These are phyloP conservation scores for Escallonia rubra DNA, from an alignment of 129 eudicot genomes.

Conservation along the genomic window DNA sequence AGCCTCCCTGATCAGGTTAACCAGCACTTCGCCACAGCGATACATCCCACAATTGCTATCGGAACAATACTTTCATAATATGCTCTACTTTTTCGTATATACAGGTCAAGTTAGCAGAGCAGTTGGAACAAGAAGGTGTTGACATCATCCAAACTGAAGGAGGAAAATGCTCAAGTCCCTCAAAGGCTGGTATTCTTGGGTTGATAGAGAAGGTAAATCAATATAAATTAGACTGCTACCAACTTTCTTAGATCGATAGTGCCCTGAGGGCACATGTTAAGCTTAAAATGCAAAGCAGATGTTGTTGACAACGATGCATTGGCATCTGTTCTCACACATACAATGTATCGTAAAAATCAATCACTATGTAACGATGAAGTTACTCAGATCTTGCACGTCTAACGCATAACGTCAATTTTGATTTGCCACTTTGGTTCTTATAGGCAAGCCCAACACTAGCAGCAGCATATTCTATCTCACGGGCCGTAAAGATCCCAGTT, in stretches of 20 bases:
- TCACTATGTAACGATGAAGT: background rate
- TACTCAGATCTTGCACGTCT: too few species aligned
- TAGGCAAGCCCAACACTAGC: conserved; percentile 92
- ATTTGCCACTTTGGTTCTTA: background rate
- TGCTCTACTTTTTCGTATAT: too few species aligned
- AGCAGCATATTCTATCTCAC: conserved; percentile 87
- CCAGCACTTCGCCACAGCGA: too few species aligned
- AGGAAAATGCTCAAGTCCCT: conserved; percentile 83
- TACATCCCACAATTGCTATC: too few species aligned
- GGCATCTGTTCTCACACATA: background rate
- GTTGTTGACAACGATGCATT: too few species aligned
- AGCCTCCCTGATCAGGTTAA: conserved; percentile 92
- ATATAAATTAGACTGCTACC: background rate
- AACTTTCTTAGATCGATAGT: too few species aligned
- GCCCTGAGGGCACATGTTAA: too few species aligned
- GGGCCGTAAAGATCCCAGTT: conserved; percentile 88
- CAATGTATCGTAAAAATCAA: too few species aligned
- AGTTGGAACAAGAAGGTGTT: conserved; percentile 79
- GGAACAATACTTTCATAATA: too few species aligned
- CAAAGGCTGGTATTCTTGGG: conserved; percentile 90
- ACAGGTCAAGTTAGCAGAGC: conserved; percentile 81
- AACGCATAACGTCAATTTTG: too few species aligned
- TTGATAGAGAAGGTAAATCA: conserved; percentile 76
- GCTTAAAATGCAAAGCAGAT: too few species aligned
- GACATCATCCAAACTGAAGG: conserved; percentile 96